These are phyloP conservation scores for Salix exigua DNA, from an alignment of 345 rosid genomes.

Conservation along the genomic window DNA sequence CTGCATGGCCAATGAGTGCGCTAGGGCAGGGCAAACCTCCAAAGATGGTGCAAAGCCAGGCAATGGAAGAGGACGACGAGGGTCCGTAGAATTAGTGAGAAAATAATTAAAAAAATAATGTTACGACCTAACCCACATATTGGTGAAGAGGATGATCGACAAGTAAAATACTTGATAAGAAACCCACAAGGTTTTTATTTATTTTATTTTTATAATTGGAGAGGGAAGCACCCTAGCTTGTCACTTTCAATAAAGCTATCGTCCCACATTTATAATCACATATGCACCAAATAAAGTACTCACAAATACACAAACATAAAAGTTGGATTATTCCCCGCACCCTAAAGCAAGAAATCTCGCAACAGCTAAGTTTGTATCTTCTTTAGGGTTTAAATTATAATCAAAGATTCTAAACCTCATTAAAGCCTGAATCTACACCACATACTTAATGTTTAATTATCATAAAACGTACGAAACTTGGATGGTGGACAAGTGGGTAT, in stretches of 20 bases:
- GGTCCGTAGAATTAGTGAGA: not conserved
- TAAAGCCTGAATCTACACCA: conserved; percentile 22
- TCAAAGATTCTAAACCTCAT: conserved; percentile 40
- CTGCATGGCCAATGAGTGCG: not conserved
- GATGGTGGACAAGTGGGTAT: conserved; percentile 31
- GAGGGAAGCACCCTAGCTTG: conserved; percentile 22
- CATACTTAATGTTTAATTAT: conserved; percentile 23
- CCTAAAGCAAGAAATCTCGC: conserved; percentile 34
- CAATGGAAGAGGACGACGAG: not conserved
- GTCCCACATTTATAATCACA: conserved; percentile 2
- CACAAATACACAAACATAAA: conserved; percentile 13
- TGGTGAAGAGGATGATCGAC: conserved; percentile 2
- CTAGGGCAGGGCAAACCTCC: not conserved
- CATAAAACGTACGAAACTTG: conserved; percentile 15
- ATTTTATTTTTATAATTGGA: conserved; percentile 14
- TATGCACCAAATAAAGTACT: not conserved
- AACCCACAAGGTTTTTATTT: not conserved
- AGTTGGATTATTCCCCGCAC: conserved; percentile 26
- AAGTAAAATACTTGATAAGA: conserved; percentile 29
- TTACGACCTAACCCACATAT: not conserved
- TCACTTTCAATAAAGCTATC: conserved; percentile 34
- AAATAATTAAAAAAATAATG: not conserved
- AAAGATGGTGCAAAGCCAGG: not conserved
- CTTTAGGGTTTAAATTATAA: conserved; percentile 17
- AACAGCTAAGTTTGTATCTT: conserved; percentile 40